Percentiles rank a stretch among this genome's conserved stretches.
Evolutionary conservation across 148 eudicot genomes (phyloP).

Genomic region (Vaccinium corymbosum): DNA sequence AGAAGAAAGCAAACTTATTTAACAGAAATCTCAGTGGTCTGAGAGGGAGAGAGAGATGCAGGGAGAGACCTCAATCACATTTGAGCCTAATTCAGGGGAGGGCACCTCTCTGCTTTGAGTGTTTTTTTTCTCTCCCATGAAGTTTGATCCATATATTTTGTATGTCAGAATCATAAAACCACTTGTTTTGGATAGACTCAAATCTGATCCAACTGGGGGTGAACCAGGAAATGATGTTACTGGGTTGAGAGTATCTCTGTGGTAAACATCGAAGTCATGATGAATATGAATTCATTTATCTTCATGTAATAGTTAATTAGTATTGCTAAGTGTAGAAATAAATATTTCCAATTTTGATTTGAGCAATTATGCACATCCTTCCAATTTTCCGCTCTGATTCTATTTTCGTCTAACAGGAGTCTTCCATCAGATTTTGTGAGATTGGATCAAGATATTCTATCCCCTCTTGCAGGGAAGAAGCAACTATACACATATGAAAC

Average conservation of each 20-base stretch:
- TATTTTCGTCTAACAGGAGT: conserved; percentile 46
- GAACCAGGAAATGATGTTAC: not conserved
- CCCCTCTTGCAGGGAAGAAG: conserved; percentile 90
- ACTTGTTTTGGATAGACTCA: not conserved
- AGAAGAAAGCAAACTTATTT: not conserved
- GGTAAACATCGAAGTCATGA: not conserved
- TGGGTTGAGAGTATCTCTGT: not conserved
- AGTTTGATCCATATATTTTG: not conserved
- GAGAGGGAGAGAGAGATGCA: not conserved
- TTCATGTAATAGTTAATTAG: not conserved
- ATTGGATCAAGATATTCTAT: conserved; percentile 86
- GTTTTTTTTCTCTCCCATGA: not conserved
- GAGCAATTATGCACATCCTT: not conserved
- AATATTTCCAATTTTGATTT: not conserved
- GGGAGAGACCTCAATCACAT: not conserved
- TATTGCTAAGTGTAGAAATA: not conserved
- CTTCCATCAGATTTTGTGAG: conserved; percentile 84
- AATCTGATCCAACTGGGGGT: conserved; percentile 7
- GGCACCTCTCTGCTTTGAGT: not conserved
- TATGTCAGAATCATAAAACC: not conserved
- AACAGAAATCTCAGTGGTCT: not conserved
- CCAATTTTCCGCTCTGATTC: conserved; percentile 14
- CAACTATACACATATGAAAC: conserved; percentile 81
- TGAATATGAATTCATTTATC: not conserved
- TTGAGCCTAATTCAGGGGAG: not conserved